Base-by-base conservation (phyloP, 2,329 filamentous ascomycete species). In the Mycosphaerella sp. region DNA sequence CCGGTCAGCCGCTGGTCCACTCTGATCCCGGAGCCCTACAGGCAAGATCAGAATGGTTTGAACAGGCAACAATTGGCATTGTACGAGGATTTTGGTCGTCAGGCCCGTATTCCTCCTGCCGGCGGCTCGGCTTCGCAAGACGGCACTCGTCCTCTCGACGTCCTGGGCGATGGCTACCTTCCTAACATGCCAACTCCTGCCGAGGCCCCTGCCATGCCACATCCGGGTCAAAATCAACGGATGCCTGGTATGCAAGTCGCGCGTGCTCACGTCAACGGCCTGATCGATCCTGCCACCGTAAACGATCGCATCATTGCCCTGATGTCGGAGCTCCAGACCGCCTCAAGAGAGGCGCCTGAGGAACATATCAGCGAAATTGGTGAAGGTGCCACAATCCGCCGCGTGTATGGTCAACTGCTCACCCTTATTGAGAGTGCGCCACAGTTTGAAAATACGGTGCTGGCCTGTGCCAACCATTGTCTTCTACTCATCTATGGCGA, bases 51-150 rank as follows among this genome's bases (percentile, higher is more conserved):
- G 10, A 80, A 80, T 45, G 65, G 65, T 4, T 75, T 98, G 48
- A 97, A 95, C 66, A 80, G 86, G 23, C 89, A 96, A 65, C 93
- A 98, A 66, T 82, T 97, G 76, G 88, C 88, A 9, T 95, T 98
- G 26, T 98, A 98, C 66, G 91, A 97, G 66, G 91, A 97, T 59
- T 98, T 98, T 70, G 89, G 89, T 8, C 81, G 90, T 53, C 89
- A 95, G 68, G 85, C 89, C 29, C 85, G 89, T 53, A 72, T 79
- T 41, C 70, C 66, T 69, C 65, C 69, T 11, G 60, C 67, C 67
- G 77, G 67, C 67, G 82, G 70, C 69, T 83, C 68, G 69, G 70
- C 73, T 7, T 80, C 80, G 2, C 78, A 80, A 46, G 82, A 84
- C 58, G 77, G 76, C 52, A 77, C 77, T 45, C 78, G 82, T 53